phyloP scores from a whole-genome alignment of 2,329 filamentous ascomycete genomes.

The Dichotomopilus funicola region DNA sequence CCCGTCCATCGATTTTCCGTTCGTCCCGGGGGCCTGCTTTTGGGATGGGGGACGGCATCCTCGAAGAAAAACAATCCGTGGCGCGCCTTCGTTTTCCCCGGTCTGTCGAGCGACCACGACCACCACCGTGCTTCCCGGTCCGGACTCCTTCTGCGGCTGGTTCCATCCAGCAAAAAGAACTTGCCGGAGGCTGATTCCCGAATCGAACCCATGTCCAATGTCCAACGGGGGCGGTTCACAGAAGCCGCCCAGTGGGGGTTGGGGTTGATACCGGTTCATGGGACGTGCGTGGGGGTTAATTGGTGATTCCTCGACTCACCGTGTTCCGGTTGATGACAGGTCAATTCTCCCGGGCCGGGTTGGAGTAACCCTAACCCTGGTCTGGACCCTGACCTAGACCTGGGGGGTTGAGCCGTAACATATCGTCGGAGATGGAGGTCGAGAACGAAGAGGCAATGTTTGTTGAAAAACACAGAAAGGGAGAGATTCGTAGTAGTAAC shows the following conservation, averaged over 20 bases:
- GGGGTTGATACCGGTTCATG: not conserved
- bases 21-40: too few relatives aligned
- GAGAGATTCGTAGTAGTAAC: not conserved
- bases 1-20: too few relatives aligned
- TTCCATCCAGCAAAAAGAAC: not conserved
- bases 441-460: not conserved
- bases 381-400: not conserved
- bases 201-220: not conserved
- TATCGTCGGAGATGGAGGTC: not conserved
- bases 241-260: constrained; percentile 12
- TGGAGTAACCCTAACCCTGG: constrained; percentile 6
- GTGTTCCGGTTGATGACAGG: constrained; percentile 6
- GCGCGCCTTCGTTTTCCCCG: too few relatives aligned
- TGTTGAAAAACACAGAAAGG: not conserved
- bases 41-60: too few relatives aligned
- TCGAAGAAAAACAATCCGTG: too few relatives aligned
- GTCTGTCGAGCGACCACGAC: too few relatives aligned
- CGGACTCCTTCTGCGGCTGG: too few relatives aligned
- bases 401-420: not conserved
- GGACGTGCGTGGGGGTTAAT: constrained; percentile 10
- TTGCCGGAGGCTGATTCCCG: not conserved
- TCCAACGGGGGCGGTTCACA: constrained; percentile 10
- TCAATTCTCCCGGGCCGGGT: not conserved
- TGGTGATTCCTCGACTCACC: constrained; percentile 4
- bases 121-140: too few relatives aligned